phyloP scores from a whole-genome alignment of 2,329 filamentous ascomycete species.

The Fusarium acutatum region DNA sequence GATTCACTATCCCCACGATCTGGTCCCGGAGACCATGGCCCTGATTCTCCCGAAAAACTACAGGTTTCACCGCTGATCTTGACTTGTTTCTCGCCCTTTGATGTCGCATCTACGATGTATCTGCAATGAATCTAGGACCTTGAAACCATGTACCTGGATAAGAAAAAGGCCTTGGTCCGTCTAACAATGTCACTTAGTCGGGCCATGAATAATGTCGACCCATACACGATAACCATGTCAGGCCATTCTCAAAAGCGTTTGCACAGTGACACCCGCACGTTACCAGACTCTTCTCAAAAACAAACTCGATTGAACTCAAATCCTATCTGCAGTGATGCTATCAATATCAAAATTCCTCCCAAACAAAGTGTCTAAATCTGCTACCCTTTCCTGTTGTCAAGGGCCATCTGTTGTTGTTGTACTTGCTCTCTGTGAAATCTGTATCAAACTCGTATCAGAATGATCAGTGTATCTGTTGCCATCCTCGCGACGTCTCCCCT shows the following conservation, averaged over 20 bases:
- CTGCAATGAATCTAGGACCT: neutral
- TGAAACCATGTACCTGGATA: neutral
- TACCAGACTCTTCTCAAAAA: neutral
- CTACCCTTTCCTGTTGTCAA: slow-evolving; percentile 41
- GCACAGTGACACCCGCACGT: neutral
- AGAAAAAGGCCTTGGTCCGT: neutral
- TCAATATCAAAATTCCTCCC: slow-evolving; percentile 21
- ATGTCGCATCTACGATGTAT: neutral
- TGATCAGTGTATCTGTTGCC: slow-evolving; percentile 18
- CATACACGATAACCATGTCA: neutral
- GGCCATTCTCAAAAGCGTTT: neutral
- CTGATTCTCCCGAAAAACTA: slow-evolving; percentile 37
- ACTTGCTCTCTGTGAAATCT: slow-evolving; percentile 23
- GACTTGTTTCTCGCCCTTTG: neutral
- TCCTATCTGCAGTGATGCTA: neutral
- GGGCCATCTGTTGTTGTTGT: slow-evolving; percentile 27
- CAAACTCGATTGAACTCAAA: slow-evolving; percentile 1
- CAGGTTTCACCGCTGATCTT: slow-evolving; percentile 35
- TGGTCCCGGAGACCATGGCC: slow-evolving; percentile 6
- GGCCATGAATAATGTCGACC: neutral
- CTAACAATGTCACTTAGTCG: neutral
- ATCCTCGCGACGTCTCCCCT: slow-evolving; percentile 11
- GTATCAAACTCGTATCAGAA: slow-evolving; percentile 28
- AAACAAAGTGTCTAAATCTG: slow-evolving; percentile 40
- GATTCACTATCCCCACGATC: slow-evolving; percentile 3